Conservation (phyloP, 805 yeast genomes). For the Kodamaea kaohsiungensis region DNA sequence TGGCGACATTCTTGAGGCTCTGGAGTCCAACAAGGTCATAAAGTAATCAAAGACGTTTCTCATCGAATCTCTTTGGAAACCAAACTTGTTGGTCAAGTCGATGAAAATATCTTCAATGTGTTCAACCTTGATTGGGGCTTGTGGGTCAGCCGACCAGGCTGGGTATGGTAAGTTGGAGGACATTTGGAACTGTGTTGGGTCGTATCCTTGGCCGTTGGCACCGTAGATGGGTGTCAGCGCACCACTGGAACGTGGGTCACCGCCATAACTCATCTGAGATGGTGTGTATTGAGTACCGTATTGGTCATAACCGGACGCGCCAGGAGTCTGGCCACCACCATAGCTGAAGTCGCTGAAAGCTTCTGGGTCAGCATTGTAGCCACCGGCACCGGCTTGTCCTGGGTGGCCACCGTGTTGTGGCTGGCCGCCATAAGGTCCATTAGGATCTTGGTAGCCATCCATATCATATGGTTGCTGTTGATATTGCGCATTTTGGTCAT, state of each 20-base stretch:
- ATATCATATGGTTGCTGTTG: slow-evolving; percentile 53
- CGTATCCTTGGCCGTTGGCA: slow-evolving; percentile 52
- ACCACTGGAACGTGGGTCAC: slow-evolving; percentile 80
- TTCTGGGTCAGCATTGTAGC: slow-evolving; percentile 53
- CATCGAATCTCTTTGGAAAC: slow-evolving; percentile 92
- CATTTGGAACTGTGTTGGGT: slow-evolving; percentile 64
- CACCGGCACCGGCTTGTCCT: slow-evolving; percentile 34
- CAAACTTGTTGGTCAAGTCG: slow-evolving; percentile 79
- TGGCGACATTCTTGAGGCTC: slow-evolving; percentile 88
- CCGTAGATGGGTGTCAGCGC: slow-evolving; percentile 94
- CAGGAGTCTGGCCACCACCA: slow-evolving; percentile 49
- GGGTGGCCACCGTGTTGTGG: slow-evolving; percentile 43
- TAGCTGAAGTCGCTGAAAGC: slow-evolving; percentile 68
- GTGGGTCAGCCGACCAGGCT: slow-evolving; percentile 98
- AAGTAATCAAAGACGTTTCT: slow-evolving; percentile 88
- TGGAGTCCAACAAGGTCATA: slow-evolving; percentile 79
- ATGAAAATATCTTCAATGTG: slow-evolving; percentile 86
- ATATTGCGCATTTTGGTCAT: slow-evolving; percentile 46
- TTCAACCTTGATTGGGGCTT: slow-evolving; percentile 77
- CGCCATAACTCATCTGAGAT: slow-evolving; percentile 85
- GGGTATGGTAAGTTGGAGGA: slow-evolving; percentile 93
- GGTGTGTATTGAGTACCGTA: slow-evolving; percentile 77
- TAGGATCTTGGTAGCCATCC: slow-evolving; percentile 48
- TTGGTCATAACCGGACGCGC: slow-evolving; percentile 68
- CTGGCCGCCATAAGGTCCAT: slow-evolving; percentile 20